phyloP scores from a whole-genome alignment of 1,284 basidiomycete species.

The Coniferiporia sulphurascens region DNA sequence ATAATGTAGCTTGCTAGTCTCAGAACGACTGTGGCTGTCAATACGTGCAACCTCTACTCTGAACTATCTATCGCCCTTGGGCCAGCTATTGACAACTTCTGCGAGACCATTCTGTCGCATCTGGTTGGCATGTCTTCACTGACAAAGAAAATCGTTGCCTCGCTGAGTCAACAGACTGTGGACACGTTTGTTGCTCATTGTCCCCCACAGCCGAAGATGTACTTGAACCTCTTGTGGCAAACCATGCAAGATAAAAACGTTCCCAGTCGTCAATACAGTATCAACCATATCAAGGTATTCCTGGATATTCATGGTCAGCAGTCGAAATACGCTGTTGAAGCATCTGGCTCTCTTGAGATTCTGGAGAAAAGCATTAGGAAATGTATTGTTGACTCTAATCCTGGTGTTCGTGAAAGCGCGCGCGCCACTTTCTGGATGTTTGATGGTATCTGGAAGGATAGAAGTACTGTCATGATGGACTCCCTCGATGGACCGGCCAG shows the following conservation, averaged over 20 bases:
- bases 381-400: constrained; percentile 74
- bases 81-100: constrained; percentile 69
- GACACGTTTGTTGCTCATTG: constrained; percentile 63
- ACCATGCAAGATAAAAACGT: constrained; percentile 82
- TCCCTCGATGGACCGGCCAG: constrained; percentile 64
- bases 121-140: constrained; percentile 85
- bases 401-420: constrained; percentile 71
- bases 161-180: constrained; percentile 77
- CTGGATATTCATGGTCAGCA: constrained; percentile 67
- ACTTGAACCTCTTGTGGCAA: constrained; percentile 70
- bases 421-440: constrained; percentile 82
- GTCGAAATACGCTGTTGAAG: constrained; percentile 60
- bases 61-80: constrained; percentile 75
- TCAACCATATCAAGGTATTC: constrained; percentile 69
- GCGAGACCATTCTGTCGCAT: constrained; percentile 70
- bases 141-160: constrained; percentile 93
- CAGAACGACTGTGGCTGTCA: constrained; percentile 85
- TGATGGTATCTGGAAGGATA: constrained; percentile 69
- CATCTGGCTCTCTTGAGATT: constrained; percentile 57
- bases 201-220: constrained; percentile 69
- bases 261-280: constrained; percentile 68
- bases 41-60: constrained; percentile 73
- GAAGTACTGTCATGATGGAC: constrained; percentile 60
- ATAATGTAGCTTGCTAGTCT: constrained; percentile 71
- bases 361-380: constrained; percentile 73